A percentile compares a stretch with the other conserved stretches of the same genome.
phyloP scores from a whole-genome alignment of 768 basidiomycete species.

The Cyclocybe cylindracea region DNA sequence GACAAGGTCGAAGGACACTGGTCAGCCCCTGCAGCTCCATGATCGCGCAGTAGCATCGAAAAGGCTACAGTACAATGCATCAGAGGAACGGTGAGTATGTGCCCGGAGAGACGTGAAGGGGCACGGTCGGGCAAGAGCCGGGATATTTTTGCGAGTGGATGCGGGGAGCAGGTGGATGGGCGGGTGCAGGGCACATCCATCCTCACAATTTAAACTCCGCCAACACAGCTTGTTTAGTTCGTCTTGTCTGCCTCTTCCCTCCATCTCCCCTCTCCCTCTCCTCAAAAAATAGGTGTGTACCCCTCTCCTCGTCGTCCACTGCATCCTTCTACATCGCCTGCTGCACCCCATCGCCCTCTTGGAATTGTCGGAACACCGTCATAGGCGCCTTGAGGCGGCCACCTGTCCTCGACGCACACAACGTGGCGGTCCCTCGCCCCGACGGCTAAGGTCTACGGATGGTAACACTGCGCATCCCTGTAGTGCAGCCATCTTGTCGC shows the following conservation, averaged over 20 bases:
- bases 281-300: conserved; percentile 23
- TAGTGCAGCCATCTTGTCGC: conserved; percentile 6
- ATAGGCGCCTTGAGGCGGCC: conserved; percentile 4
- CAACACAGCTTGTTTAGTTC: conserved; percentile 46
- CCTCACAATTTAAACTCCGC: conserved; percentile 48
- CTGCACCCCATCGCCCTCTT: not conserved
- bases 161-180: too few species aligned
- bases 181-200: conserved; percentile 6
- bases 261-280: conserved; percentile 19
- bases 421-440: conserved; percentile 23
- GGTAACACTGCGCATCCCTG: conserved; percentile 4
- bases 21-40: too few species aligned
- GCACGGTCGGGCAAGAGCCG: too few species aligned
- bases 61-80: too few species aligned
- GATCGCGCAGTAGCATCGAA: too few species aligned
- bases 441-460: conserved; percentile 10
- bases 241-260: conserved; percentile 39
- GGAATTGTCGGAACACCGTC: too few species aligned
- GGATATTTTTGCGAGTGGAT: too few species aligned
- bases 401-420: conserved; percentile 19
- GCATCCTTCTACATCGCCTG: not conserved
- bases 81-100: too few species aligned
- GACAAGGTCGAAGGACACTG: too few species aligned
- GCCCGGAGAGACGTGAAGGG: too few species aligned
- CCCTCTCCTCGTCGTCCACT: conserved; percentile 1